Evolutionary conservation across 2,329 filamentous ascomycete genomes (phyloP).

Genomic region (Xylariaceae sp.): DNA sequence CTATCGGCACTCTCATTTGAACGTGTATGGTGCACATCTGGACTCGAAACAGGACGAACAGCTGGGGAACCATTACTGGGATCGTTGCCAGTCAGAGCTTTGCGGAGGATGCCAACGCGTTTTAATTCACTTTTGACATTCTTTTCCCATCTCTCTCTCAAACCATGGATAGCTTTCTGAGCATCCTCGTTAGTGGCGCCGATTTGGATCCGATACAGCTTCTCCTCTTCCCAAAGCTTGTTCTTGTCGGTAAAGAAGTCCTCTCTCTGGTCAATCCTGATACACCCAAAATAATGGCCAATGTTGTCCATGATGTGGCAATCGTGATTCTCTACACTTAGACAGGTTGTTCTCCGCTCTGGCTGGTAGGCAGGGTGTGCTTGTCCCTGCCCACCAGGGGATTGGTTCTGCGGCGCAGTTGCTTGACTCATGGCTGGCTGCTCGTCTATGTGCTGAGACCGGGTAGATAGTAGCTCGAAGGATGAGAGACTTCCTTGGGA

Average conservation of each 20-base stretch:
- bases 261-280: slow-evolving; percentile 15
- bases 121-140: slow-evolving; percentile 16
- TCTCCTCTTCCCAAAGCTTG: slow-evolving; percentile 1
- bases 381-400: too few species aligned
- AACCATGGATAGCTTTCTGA: too few species aligned
- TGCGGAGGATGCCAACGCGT: slow-evolving; percentile 20
- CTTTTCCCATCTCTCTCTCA: slow-evolving; percentile 13
- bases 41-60: too few species aligned
- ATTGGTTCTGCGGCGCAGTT: too few species aligned
- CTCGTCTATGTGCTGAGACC: too few species aligned
- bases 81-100: slow-evolving; percentile 7
- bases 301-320: slow-evolving; percentile 21
- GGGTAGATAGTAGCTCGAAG: too few species aligned
- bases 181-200: not conserved
- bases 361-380: too few species aligned
- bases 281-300: slow-evolving; percentile 23
- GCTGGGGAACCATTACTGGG: too few species aligned
- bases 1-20: too few species aligned
- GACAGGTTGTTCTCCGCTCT: slow-evolving; percentile 15
- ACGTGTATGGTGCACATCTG: too few species aligned
- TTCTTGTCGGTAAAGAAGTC: slow-evolving; percentile 8
- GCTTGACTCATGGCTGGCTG: too few species aligned
- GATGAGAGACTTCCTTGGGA: too few species aligned
- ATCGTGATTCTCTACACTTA: slow-evolving; percentile 16
- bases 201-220: not conserved